These are phyloP conservation scores for Plectranthus barbatus DNA, from an alignment of 257 asterid species.

Conservation along the genomic window DNA sequence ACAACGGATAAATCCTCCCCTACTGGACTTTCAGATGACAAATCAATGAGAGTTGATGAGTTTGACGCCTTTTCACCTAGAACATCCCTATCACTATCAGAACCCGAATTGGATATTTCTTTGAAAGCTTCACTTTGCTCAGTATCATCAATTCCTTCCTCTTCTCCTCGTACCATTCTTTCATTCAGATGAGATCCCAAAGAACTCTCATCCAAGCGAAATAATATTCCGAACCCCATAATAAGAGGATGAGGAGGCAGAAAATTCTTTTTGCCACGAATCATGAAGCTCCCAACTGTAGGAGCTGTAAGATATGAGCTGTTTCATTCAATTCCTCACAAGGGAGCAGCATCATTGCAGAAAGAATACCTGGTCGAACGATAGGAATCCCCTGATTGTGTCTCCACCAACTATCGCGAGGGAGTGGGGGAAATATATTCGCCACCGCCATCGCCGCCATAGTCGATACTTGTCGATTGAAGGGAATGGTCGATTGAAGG, in stretches of 20 bases:
- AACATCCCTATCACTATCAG: constrained; percentile 65
- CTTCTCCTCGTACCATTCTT: constrained; percentile 95
- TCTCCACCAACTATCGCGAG: too few relatives aligned
- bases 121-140: constrained; percentile 48
- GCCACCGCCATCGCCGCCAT: too few relatives aligned
- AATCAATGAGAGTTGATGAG: constrained; percentile 25
- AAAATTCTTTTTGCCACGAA: constrained; percentile 95
- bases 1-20: constrained; percentile 20
- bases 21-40: constrained; percentile 22
- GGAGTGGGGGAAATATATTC: too few relatives aligned
- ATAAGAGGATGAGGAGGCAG: constrained; percentile 94
- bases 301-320: constrained; percentile 98
- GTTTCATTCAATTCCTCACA: too few relatives aligned
- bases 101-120: constrained; percentile 59
- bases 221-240: constrained; percentile 95
- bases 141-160: constrained; percentile 60
- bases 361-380: too few relatives aligned
- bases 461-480: too few relatives aligned
- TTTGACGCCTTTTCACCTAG: constrained; percentile 35
- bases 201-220: constrained; percentile 96
- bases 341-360: too few relatives aligned
- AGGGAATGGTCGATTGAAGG: too few relatives aligned
- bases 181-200: constrained; percentile 97
- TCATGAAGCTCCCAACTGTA: constrained; percentile 99
- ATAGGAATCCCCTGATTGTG: too few relatives aligned